Percentiles rank a stretch among this genome's conserved stretches.
phyloP scores from a whole-genome alignment of 192 early-diverging fungal species.

The Linnemannia exigua region DNA sequence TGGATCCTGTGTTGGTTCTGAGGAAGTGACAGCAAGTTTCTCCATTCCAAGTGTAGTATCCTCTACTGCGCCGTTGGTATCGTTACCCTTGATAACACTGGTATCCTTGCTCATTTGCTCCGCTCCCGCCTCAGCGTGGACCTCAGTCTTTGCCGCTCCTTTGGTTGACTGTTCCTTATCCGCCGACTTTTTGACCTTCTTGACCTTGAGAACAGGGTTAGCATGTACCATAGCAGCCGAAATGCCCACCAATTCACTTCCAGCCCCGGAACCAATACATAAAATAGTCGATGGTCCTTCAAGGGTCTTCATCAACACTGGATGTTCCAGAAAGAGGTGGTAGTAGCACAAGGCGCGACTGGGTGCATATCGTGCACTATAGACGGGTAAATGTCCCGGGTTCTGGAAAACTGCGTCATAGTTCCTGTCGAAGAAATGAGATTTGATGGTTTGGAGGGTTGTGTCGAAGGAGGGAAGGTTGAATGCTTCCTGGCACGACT shows the following conservation, averaged over 20 bases:
- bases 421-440: conserved; percentile 85
- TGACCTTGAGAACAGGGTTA: conserved; percentile 24
- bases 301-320: conserved; percentile 64
- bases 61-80: neutral
- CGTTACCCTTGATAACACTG: neutral
- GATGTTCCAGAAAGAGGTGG: conserved; percentile 71
- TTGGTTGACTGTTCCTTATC: conserved; percentile 10
- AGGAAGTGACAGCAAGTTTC: neutral
- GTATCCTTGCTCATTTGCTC: neutral
- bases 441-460: conserved; percentile 83
- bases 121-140: neutral
- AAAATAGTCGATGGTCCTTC: conserved; percentile 66
- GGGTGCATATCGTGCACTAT: conserved; percentile 91
- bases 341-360: conserved; percentile 90
- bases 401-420: conserved; percentile 88
- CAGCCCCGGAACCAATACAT: conserved; percentile 87
- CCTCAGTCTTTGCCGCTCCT: neutral
- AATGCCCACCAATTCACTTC: conserved; percentile 88
- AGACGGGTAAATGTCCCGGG: conserved; percentile 79
- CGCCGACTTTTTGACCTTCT: conserved; percentile 27
- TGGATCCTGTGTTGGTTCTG: neutral
- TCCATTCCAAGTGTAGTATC: neutral
- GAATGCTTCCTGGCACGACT: conserved; percentile 71
- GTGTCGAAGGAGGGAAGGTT: conserved; percentile 69
- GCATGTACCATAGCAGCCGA: conserved; percentile 74